Base-by-base conservation (phyloP, 2,329 filamentous ascomycete genomes). In the Huntiella moniliformis region DNA sequence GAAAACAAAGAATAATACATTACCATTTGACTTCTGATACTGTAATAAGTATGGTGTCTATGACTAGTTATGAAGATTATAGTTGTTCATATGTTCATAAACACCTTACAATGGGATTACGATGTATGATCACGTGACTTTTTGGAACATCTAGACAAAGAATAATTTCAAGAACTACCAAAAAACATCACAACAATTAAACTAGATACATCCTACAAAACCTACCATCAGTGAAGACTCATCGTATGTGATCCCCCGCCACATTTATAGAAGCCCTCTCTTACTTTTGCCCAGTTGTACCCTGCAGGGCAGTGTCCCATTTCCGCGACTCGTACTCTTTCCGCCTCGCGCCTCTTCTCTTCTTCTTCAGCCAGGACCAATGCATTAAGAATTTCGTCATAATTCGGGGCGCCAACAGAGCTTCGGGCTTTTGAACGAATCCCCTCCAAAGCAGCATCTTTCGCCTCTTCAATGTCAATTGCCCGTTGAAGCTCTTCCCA, bases 401-500 rank as follows among this genome's bases (percentile, higher is more conserved):
- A 62, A 12, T 51, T 48, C 40, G 52, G 6, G 46, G 54, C 35
- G 53, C 52, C 7, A 57, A 55, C 8, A 12, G 39, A 12, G 10
- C 11, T 42, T n/a, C 13, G 13, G 10, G 5, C 31, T 10, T 28
- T 54, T 56, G 4, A 17, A 60, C 54, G 51, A 3, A 67, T 55
- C 1, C 53, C 49, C 2, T 53, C 56, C 6, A 65, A 60, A 18
- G 65, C 59, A 3, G 56, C 54, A 5, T 69, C 60, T 0, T 58
- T 58, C 1, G 58, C 57, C 1, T 58, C 50, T 32, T 64, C 63
- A 0, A 60, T 61, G 16, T 57, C 51, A 15, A 57, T 61, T 56
- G 79, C 72, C 1, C 49, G 53, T 49, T 75, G 64, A 0, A 82
- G 68, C 52, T 78, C 71, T 1, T 66, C 58, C 78, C 77, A 82